Evolutionary conservation across 768 basidiomycete species (phyloP), one percentile per base, ranked within the genome.

Genomic region (Scleroderma bovista): DNA sequence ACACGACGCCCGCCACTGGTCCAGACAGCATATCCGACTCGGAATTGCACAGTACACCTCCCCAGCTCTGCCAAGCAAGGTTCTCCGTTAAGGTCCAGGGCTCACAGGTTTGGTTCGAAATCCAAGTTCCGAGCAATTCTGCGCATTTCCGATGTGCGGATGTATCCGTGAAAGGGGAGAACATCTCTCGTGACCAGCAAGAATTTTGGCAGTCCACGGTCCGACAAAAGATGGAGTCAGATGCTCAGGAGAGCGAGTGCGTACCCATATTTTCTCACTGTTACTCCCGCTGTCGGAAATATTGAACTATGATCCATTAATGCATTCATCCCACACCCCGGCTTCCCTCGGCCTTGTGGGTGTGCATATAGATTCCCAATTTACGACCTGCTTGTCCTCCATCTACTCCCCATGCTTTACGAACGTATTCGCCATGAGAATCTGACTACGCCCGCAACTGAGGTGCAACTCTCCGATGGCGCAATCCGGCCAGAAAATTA

Each of bases 331-430:
- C 26, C 26, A 29, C 26, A 29, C 26, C 9, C 26, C n/a, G n/a
- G n/a, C n/a, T n/a, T 29, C 26, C 39, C 20, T 20, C 10, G 11
- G n/a, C 37, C 17, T 37, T 23, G 11, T 32, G n/a, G 16, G n/a
- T n/a, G n/a, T n/a, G 26, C 16, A 33, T 31, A 4, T 46, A 88
- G 85, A 52, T 85, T 77, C 61, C 81, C 80, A 0, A 59, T 78
- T 15, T 88, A 80, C 59, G 74, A 86, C 57, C 60, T 86, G 10
- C 51, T 87, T 2, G 78, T 78, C 0, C 61, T 75, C 1, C 74
- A 83, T 56, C 73, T 84, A 20, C 67, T 29, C 26, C 26, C 84
- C 0, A 58, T 29, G 26, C 26, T n/a, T 29, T 9, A 29, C 26
- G 26, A 29, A 29, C 26, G 26, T 29, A 9, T 5, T 29, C 9